These are phyloP conservation scores for Colletotrichum australisinense DNA, from an alignment of 2,329 filamentous ascomycete genomes.

Conservation along the genomic window DNA sequence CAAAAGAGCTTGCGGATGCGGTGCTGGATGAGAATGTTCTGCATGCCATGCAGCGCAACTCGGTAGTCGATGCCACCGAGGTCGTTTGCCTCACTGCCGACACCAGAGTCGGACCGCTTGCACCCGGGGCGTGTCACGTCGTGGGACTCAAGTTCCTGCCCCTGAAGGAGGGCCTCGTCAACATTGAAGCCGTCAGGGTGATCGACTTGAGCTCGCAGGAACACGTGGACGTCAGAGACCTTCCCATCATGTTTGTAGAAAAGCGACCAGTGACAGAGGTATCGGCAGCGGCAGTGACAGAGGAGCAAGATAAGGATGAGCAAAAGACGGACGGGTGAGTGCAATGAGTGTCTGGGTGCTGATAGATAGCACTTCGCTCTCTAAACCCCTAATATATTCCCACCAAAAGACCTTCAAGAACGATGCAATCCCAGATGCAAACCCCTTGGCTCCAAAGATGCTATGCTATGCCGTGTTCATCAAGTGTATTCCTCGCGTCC, in stretches of 20 bases:
- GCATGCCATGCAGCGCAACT: constrained; percentile 77
- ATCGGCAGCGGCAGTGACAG: not conserved
- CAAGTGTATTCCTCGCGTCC: constrained; percentile 11
- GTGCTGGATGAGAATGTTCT: constrained; percentile 79
- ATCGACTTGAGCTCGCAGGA: constrained; percentile 80
- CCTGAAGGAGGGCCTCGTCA: constrained; percentile 72
- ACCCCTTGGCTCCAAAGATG: constrained; percentile 7
- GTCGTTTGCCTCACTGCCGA: constrained; percentile 82
- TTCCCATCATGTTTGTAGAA: constrained; percentile 75
- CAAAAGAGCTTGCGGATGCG: constrained; percentile 67
- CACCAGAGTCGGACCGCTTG: constrained; percentile 77
- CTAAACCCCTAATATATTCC: constrained; percentile 1
- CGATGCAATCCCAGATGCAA: constrained; percentile 6
- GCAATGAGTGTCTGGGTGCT: not conserved
- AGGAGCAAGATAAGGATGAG: constrained; percentile 17
- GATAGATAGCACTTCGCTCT: not conserved
- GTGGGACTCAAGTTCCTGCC: constrained; percentile 80
- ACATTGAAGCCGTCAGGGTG: constrained; percentile 78
- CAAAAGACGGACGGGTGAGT: constrained; percentile 16
- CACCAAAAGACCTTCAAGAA: not conserved
- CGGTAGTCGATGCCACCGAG: constrained; percentile 72
- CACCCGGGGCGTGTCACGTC: constrained; percentile 78
- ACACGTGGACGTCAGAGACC: constrained; percentile 79
- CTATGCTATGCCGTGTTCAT: constrained; percentile 27
- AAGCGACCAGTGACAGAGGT: constrained; percentile 19